Evolutionary conservation across 108 stramenopile species (phyloP), one percentile per base, ranked within the genome.

Genomic region (Schizochytrium sp.): DNA sequence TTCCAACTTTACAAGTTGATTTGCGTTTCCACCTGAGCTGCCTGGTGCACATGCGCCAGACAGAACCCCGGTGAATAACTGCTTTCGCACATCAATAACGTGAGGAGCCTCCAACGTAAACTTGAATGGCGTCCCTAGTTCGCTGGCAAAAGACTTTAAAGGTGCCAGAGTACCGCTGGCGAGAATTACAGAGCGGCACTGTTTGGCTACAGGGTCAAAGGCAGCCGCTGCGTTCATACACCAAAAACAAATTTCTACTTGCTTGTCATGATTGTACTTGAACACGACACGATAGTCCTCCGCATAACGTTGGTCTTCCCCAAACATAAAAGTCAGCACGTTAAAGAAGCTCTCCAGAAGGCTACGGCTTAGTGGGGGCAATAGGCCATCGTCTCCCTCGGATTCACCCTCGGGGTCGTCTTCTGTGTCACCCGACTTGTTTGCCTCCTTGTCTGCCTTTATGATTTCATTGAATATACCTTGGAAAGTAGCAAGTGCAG

Each of bases 111-210:
- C 97, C 50, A 99, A 90, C 13, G 92, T 91, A 44, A 96, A 91
- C 4, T 96, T 95, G 89, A 98, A 98, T 1, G 94, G 93, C 2
- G 97, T 72, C 12, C 97, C 96, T 19, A 99, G 92, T 88, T 99
- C 99, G 87, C 95, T 87, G 3, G 95, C 94, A 87, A 95, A 98
- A 45, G 97, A 96, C 19, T 95, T 94, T 88, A 99, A 56, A 0
- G 99, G 99, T 17, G 96, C 94, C 61, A 99, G 91, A 7, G 99
- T 99, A 59, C 99, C 99, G n/a, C 95, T 96, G 4, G 98, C 97
- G 46, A 98, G 95, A 17, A 98, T 87, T 46, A 98, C 97, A 17
- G 94, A 97, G 38, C 96, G 94, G 19, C 95, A 93, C 57, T 95
- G 95, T 3, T 96, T 91, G 88, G 89, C 93, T 8, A 92, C 89